A percentile compares a stretch with the other conserved stretches of the same genome.
Conservation (phyloP, 2,329 filamentous ascomycete species). For the Aspergillus niger region DNA sequence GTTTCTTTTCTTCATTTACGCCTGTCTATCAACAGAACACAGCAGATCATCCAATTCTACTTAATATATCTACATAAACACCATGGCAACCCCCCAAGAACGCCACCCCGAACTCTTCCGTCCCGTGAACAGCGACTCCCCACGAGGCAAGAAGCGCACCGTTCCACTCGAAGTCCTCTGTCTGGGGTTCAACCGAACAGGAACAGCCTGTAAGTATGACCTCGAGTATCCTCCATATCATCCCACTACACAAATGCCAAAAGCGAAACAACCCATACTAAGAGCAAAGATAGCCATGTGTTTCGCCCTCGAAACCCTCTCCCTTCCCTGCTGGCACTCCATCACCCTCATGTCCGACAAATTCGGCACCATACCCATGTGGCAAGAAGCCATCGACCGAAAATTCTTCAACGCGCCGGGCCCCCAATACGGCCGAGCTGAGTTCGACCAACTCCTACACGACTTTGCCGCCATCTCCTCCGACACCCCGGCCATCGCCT, state of each 20-base stretch:
- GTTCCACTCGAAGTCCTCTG: not conserved
- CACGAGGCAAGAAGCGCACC: not conserved
- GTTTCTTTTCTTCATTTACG: no score
- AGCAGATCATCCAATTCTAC: no score
- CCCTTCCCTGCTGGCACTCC: slow-evolving; percentile 13
- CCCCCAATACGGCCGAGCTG: slow-evolving; percentile 22
- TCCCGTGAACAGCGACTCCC: slow-evolving; percentile 1
- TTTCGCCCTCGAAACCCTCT: slow-evolving; percentile 14
- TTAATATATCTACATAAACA: no score
- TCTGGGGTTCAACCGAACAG: slow-evolving; percentile 6
- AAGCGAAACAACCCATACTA: not conserved
- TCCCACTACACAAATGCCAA: not conserved
- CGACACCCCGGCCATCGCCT: slow-evolving; percentile 21
- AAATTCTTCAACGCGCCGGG: slow-evolving; percentile 56
- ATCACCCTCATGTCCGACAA: slow-evolving; percentile 4
- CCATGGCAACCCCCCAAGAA: slow-evolving; percentile 2
- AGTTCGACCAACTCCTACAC: slow-evolving; percentile 10
- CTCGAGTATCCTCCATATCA: no score
- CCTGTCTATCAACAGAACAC: no score
- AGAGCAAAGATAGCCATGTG: slow-evolving; percentile 11
- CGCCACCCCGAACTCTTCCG: slow-evolving; percentile 2
- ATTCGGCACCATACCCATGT: slow-evolving; percentile 44
- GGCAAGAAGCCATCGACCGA: slow-evolving; percentile 63
- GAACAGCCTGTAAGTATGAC: slow-evolving; percentile 8
- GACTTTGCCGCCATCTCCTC: slow-evolving; percentile 15